Conservation (phyloP, 169 alveolate species). For the Plasmodium malariae region DNA sequence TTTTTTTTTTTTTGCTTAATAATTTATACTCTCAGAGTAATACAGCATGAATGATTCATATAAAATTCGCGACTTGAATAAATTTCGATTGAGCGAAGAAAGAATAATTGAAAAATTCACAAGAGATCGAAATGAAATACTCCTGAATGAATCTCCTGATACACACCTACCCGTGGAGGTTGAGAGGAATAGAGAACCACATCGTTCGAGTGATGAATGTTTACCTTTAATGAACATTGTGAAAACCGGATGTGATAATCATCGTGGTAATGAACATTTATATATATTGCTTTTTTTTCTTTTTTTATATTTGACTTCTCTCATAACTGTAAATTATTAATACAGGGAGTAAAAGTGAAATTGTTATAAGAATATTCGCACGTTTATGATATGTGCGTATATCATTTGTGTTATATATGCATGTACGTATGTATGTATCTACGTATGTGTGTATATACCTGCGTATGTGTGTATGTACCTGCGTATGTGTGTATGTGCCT, state of each 20-base stretch:
- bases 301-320: background rate
- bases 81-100: conserved; percentile 63
- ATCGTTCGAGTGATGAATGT: background rate
- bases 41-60: conserved; percentile 34
- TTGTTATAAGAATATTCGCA: background rate
- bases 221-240: background rate
- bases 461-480: too few relatives aligned
- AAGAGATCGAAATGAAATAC: conserved; percentile 15
- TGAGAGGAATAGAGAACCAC: background rate
- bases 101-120: conserved; percentile 46
- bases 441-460: too few relatives aligned
- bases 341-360: background rate
- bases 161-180: background rate
- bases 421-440: background rate
- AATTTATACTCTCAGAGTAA: background rate
- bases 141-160: conserved; percentile 5
- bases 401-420: background rate
- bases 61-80: conserved; percentile 25
- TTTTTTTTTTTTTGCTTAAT: background rate
- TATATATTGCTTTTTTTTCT: background rate
- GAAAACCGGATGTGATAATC: conserved; percentile 2
- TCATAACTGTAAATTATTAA: too few relatives aligned
- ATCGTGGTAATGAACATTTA: conserved; percentile 15
- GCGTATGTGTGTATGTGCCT: too few relatives aligned
- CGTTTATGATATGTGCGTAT: too few relatives aligned